These are phyloP conservation scores for Geosmithia morbida DNA, from an alignment of 2,329 filamentous ascomycete genomes.

Conservation along the genomic window DNA sequence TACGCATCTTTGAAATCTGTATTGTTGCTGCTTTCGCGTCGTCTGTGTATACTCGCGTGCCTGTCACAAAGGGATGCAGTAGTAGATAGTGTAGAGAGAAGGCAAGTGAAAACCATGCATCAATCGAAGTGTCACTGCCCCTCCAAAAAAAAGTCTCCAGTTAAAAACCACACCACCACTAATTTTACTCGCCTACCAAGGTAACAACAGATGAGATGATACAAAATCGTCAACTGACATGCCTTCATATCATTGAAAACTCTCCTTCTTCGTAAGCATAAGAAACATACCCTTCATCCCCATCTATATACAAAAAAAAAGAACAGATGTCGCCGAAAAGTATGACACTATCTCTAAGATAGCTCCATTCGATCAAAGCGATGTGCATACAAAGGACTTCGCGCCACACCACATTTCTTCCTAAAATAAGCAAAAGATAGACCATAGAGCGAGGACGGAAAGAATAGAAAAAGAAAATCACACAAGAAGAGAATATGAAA, in stretches of 20 bases:
- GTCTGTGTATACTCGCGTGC: neutral
- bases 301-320: neutral
- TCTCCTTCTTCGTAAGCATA: neutral
- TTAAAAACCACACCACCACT: neutral
- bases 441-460: neutral
- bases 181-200: neutral
- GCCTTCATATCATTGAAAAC: neutral
- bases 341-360: neutral
- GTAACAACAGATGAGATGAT: neutral
- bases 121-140: neutral
- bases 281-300: neutral
- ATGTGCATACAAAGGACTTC: neutral
- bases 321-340: neutral
- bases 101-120: neutral
- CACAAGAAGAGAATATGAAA: neutral
- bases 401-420: neutral
- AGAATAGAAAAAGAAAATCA: neutral
- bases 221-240: neutral
- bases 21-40: neutral
- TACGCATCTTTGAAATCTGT: constrained; percentile 20
- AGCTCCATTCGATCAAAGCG: neutral
- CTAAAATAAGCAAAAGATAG: neutral
- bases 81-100: neutral
- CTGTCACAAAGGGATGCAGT: neutral
- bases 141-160: neutral